These are phyloP conservation scores for Apiotrichum veenhuisii DNA, from an alignment of 1,284 basidiomycete species.

Conservation along the genomic window DNA sequence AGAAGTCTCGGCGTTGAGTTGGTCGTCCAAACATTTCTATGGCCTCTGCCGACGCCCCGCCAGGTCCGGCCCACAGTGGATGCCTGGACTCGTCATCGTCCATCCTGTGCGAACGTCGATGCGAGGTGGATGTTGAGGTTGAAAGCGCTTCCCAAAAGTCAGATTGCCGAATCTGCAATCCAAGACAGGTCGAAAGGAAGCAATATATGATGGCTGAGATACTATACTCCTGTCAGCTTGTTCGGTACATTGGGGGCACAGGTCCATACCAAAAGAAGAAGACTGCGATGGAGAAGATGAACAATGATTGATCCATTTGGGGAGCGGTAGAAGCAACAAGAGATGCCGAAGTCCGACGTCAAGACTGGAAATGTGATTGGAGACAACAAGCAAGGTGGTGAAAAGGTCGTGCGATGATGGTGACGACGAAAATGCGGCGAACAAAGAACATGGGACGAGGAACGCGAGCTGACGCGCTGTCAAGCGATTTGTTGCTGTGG, in stretches of 20 bases:
- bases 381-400: too few species aligned
- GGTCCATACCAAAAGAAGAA: conserved; percentile 34
- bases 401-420: too few species aligned
- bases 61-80: background rate
- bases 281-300: conserved; percentile 33
- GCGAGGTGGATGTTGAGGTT: conserved; percentile 1
- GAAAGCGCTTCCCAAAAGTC: conserved; percentile 39
- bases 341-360: background rate
- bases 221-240: conserved; percentile 13
- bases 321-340: background rate
- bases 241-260: background rate
- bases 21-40: conserved; percentile 2
- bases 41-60: background rate
- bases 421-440: too few species aligned
- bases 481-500: too few species aligned
- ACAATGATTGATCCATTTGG: conserved; percentile 39
- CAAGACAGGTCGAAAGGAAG: conserved; percentile 46
- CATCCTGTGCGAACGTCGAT: background rate
- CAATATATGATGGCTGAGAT: conserved; percentile 40
- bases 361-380: background rate
- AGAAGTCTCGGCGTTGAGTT: background rate
- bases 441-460: too few species aligned
- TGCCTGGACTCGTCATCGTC: background rate
- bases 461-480: too few species aligned
- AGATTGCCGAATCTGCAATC: conserved; percentile 35